Evolutionary conservation across 306 rosid genomes (phyloP).

Genomic region (Prunus fruticosa): DNA sequence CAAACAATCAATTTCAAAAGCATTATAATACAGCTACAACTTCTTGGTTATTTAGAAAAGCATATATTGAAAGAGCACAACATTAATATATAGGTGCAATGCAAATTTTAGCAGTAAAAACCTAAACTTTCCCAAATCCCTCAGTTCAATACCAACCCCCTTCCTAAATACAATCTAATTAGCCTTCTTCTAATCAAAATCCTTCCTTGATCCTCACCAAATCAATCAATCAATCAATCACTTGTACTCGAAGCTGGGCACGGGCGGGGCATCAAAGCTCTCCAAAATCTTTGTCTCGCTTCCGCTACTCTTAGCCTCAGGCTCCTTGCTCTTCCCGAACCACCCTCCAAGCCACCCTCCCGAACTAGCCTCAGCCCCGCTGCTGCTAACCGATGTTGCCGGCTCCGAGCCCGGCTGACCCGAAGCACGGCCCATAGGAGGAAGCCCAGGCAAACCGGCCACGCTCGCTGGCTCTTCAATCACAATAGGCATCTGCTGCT

Average conservation of each 20-base stretch:
- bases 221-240: conserved; percentile 43
- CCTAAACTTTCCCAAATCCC: not conserved
- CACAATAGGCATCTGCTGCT: conserved; percentile 56
- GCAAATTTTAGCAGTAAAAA: conserved; percentile 9
- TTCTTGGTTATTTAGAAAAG: not conserved
- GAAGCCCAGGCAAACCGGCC: conserved; percentile 33
- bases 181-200: conserved; percentile 1
- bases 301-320: conserved; percentile 37
- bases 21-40: not conserved
- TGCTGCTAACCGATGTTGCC: not conserved
- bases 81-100: not conserved
- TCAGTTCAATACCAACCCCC: conserved; percentile 11
- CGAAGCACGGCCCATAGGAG: conserved; percentile 27
- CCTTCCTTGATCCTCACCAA: not conserved
- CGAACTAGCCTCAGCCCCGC: conserved; percentile 27
- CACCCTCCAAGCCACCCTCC: conserved; percentile 47
- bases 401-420: conserved; percentile 21
- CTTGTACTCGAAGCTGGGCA: conserved; percentile 80
- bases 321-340: conserved; percentile 52
- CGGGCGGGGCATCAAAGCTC: conserved; percentile 92
- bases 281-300: conserved; percentile 87
- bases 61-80: not conserved
- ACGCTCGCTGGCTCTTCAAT: conserved; percentile 53
- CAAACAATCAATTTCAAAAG: not conserved
- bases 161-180: not conserved